These are phyloP conservation scores for Musa troglodytarum DNA, from an alignment of 176 grass and related monocot genomes.

Conservation along the genomic window DNA sequence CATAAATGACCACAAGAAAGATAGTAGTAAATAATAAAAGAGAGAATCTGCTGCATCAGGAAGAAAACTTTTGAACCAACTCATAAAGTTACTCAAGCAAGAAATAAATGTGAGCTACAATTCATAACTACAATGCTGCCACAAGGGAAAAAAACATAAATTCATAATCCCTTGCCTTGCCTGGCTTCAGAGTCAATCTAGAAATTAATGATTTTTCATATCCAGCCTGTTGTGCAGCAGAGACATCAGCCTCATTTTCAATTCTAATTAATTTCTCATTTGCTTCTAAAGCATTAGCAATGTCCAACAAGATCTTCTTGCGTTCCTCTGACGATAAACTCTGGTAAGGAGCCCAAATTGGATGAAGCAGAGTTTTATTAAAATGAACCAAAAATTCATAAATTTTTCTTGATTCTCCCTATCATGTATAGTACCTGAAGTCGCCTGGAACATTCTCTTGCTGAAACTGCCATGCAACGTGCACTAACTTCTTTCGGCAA, in stretches of 20 bases:
- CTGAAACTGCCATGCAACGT: conserved; percentile 74
- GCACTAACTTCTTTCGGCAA: conserved; percentile 41
- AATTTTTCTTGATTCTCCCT: not conserved
- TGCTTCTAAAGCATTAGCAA: conserved; percentile 77
- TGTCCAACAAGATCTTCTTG: conserved; percentile 69
- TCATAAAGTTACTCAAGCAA: no score
- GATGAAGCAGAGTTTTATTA: no score
- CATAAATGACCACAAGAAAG: no score
- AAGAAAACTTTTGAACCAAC: no score
- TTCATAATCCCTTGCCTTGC: conserved; percentile 44
- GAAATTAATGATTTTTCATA: conserved; percentile 70
- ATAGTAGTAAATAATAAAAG: no score
- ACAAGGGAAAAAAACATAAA: not conserved
- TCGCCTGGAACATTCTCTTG: conserved; percentile 68
- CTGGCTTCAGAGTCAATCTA: conserved; percentile 74
- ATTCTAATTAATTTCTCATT: conserved; percentile 57
- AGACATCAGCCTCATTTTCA: conserved; percentile 82
- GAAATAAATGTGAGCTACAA: no score
- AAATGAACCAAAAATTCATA: not conserved
- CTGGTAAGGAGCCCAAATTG: conserved; percentile 25
- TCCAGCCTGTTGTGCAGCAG: conserved; percentile 51
- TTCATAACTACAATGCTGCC: not conserved
- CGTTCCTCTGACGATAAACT: conserved; percentile 76
- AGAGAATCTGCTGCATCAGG: no score
- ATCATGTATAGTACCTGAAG: conserved; percentile 44